Evolutionary conservation across 805 yeast species (phyloP).

Genomic region (Naumovozyma dairenensis): DNA sequence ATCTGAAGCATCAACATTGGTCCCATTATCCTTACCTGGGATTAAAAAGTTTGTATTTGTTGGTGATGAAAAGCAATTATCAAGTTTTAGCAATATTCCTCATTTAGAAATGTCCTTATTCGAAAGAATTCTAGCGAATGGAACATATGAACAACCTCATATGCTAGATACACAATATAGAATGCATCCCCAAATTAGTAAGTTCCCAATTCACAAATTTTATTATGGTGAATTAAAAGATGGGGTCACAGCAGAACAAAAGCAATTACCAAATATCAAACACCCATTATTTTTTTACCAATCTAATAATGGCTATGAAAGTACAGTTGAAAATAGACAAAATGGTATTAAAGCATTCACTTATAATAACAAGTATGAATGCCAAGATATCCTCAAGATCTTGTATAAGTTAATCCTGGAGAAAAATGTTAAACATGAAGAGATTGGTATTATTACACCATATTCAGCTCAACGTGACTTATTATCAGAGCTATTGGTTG

Average conservation of each 20-base stretch:
- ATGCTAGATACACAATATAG: slow-evolving; percentile 64
- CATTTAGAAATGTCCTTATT: slow-evolving; percentile 56
- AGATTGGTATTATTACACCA: slow-evolving; percentile 66
- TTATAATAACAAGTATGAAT: slow-evolving; percentile 47
- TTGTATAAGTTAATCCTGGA: slow-evolving; percentile 44
- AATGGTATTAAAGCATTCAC: slow-evolving; percentile 44
- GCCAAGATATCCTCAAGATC: slow-evolving; percentile 36
- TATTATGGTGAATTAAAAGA: slow-evolving; percentile 41
- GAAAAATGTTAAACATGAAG: slow-evolving; percentile 38
- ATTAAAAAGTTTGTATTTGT: slow-evolving; percentile 59
- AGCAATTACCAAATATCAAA: slow-evolving; percentile 37
- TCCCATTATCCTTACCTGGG: slow-evolving; percentile 61
- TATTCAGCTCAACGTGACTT: slow-evolving; percentile 66
- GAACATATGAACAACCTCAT: slow-evolving; percentile 48
- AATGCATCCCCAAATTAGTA: slow-evolving; percentile 57
- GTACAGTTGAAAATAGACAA: slow-evolving; percentile 37
- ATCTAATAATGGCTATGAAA: slow-evolving; percentile 37
- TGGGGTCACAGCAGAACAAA: slow-evolving; percentile 48
- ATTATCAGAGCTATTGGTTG: slow-evolving; percentile 40
- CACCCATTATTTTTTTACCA: slow-evolving; percentile 60
- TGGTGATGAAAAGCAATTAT: slow-evolving; percentile 68
- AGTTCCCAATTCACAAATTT: slow-evolving; percentile 44
- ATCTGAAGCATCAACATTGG: slow-evolving; percentile 60
- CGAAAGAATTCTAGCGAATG: slow-evolving; percentile 55
- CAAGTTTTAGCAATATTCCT: slow-evolving; percentile 62